A percentile compares a stretch with the other conserved stretches of the same genome.
Conservation (phyloP, 1,284 basidiomycete species). For the Afroboletus lepidellus region DNA sequence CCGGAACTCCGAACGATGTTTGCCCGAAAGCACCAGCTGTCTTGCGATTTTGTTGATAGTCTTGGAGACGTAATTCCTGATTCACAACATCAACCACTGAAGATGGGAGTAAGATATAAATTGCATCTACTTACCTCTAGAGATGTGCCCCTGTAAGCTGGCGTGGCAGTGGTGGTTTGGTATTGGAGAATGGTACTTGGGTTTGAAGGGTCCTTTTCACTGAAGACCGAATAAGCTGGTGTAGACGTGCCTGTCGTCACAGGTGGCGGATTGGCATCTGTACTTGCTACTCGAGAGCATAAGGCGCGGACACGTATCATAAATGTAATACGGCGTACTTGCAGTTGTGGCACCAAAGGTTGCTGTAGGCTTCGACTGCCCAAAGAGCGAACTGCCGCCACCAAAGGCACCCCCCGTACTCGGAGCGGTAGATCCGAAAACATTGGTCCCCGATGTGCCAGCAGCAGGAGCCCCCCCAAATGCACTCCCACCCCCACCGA, state of each 20-base stretch:
- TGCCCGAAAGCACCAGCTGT: conserved; percentile 54
- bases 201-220: conserved; percentile 58
- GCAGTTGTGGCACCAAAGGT: conserved; percentile 46
- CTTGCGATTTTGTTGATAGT: conserved; percentile 75
- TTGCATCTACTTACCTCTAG: conserved; percentile 52
- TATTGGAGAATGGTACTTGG: conserved; percentile 52
- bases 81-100: conserved; percentile 3
- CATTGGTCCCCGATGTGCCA: conserved; percentile 35
- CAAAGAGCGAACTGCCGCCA: conserved; percentile 41
- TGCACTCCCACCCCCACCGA: conserved; percentile 35
- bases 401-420: conserved; percentile 44
- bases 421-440: conserved; percentile 44
- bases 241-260: conserved; percentile 65
- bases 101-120: conserved; percentile 4
- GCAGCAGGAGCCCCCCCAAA: conserved; percentile 31
- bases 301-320: conserved; percentile 8
- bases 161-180: conserved; percentile 74
- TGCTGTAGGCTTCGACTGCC: conserved; percentile 48
- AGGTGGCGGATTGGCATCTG: conserved; percentile 38
- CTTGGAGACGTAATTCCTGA: conserved; percentile 73
- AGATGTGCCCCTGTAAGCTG: conserved; percentile 66
- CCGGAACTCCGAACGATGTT: conserved; percentile 31
- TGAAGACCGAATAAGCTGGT: conserved; percentile 51
- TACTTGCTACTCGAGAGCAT: conserved; percentile 27
- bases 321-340: conserved; percentile 27